Evolutionary conservation across 768 basidiomycete genomes (phyloP), one percentile per base, ranked within the genome.

Genomic region (Termitomyces sp.): DNA sequence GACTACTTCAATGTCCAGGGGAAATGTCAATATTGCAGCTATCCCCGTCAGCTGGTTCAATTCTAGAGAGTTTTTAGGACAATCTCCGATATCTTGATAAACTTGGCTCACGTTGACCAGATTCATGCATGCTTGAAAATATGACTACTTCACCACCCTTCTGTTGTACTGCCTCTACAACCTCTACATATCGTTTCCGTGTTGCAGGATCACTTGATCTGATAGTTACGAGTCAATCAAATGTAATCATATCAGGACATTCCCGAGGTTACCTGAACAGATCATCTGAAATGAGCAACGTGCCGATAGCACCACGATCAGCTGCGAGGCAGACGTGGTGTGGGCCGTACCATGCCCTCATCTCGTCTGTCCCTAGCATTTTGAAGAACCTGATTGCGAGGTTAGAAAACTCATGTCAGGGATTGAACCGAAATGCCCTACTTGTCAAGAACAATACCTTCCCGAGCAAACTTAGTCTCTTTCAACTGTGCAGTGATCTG

Each of bases 71-170:
- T 11, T 23, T 6, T 57, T 15, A 53, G 38, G 35, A 53, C 15
- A 44, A 29, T 10, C 1, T 38, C 6, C 2, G 32, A 32, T 7
- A 53, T 38, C 7, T 44, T 31, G 15, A 50, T 13, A 39, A 25
- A 20, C 31, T 40, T 43, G 32, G 75, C 91, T 64, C 65, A 96
- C 94, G 95, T 79, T 98, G 94, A 13, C 97, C 97, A 20, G 91
- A 93, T 72, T 99, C 97, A 66, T 99, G 97, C 97, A 99, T 98
- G 64, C 94, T 98, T 4, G 96, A 98, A 70, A 98, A 99, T 60
- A 98, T 94, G 18, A 98, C 77, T 5, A 94, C 94, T 66, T 98
- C 95, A 23, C 86, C 96, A 23, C 94, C 93, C 60, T 89, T 91
- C 43, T 84, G 79, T 61, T 88, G 85, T 15, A 98, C 94, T 33